These are phyloP conservation scores for Myriosclerotinia duriaeana DNA, from an alignment of 2,329 filamentous ascomycete genomes.

Conservation along the genomic window DNA sequence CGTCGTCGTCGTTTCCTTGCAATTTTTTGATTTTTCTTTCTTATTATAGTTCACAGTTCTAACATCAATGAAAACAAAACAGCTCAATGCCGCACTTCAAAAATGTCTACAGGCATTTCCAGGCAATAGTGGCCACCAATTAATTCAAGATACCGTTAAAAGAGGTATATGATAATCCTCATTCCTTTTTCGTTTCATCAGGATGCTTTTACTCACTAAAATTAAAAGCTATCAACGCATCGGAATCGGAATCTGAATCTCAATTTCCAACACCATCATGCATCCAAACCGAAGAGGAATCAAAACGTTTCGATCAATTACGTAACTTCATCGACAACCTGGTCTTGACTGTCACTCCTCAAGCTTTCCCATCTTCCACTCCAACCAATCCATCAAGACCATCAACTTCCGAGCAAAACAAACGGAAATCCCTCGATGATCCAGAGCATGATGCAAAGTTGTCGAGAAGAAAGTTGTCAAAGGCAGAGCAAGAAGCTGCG, in stretches of 20 bases:
- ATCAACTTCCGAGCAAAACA: constrained; percentile 19
- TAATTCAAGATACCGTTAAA: constrained; percentile 21
- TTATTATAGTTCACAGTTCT: neutral
- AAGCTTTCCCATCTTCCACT: neutral
- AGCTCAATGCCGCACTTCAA: constrained; percentile 24
- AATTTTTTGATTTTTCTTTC: neutral
- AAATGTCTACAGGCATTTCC: constrained; percentile 19
- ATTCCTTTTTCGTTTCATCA: neutral
- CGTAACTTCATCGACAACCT: constrained; percentile 25
- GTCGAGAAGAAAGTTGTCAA: constrained; percentile 22
- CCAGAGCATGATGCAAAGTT: constrained; percentile 5
- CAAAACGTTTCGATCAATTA: constrained; percentile 24
- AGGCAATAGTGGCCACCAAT: constrained; percentile 20
- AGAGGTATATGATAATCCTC: constrained; percentile 19
- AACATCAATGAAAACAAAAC: neutral
- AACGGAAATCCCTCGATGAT: constrained; percentile 23
- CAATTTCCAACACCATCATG: constrained; percentile 22
- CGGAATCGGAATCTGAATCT: too few relatives aligned
- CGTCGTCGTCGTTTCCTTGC: neutral
- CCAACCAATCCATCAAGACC: neutral
- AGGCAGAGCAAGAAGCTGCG: constrained; percentile 23
- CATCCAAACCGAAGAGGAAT: constrained; percentile 24
- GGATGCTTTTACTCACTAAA: neutral
- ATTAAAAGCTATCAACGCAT: constrained; percentile 17
- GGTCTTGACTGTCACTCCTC: constrained; percentile 21